Percentiles rank a stretch among this genome's conserved stretches.
These are phyloP conservation scores for Coemansia sp. DNA, from an alignment of 371 early-diverging fungal genomes.

Conservation along the genomic window DNA sequence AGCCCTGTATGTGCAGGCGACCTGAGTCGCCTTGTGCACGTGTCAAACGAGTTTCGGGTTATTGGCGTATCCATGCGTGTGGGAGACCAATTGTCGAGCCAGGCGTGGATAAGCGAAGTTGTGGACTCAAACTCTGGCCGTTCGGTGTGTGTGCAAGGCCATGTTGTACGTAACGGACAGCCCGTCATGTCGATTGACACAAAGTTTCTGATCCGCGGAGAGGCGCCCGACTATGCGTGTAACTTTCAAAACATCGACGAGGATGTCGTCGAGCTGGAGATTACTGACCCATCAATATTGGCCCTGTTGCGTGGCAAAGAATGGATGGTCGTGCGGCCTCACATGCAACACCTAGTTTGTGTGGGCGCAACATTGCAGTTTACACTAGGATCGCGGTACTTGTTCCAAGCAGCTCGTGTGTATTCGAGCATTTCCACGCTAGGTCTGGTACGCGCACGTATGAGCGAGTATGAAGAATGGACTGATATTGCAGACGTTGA, in stretches of 20 bases:
- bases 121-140: conserved; percentile 65
- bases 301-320: conserved; percentile 62
- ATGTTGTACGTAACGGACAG: conserved; percentile 41
- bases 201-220: conserved; percentile 88
- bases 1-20: conserved; percentile 90
- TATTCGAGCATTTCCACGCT: conserved; percentile 67
- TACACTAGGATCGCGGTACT: conserved; percentile 65
- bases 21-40: conserved; percentile 83
- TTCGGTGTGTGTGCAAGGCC: conserved; percentile 80
- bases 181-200: conserved; percentile 34
- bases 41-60: conserved; percentile 86
- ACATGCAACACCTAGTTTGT: conserved; percentile 58
- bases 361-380: conserved; percentile 75
- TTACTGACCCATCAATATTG: not conserved
- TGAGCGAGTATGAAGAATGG: conserved; percentile 27
- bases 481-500: conserved; percentile 78
- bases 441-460: conserved; percentile 75
- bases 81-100: conserved; percentile 75
- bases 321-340: conserved; percentile 78
- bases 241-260: conserved; percentile 18
- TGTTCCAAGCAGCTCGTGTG: conserved; percentile 64
- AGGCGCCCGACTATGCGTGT: conserved; percentile 65
- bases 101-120: conserved; percentile 49
- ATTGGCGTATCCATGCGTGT: conserved; percentile 65
- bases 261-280: conserved; percentile 1